Base-by-base conservation (phyloP, 164 flowering plant genomes). In the Cinnamomum chago region DNA sequence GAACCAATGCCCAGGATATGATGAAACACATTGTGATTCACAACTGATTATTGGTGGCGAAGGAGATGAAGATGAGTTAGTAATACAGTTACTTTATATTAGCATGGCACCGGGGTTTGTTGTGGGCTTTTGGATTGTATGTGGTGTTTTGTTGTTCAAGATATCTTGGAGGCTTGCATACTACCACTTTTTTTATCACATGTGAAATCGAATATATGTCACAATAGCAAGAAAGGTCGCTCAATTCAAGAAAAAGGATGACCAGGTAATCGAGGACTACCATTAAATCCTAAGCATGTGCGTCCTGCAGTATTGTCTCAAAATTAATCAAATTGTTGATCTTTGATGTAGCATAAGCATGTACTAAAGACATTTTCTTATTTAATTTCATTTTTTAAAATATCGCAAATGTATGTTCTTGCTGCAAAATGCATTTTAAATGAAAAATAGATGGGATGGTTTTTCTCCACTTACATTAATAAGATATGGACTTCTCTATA, bases 121-220 rank as follows among this genome's bases (percentile, higher is more conserved):
- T 10, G 62, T 58, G 0, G 72, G 79, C 2, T 72, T 72, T 30
- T 73, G 64, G 58, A 66, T 40, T 50, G 23, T 73, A 1, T 73
- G 62, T 13, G 64, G 67, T 15, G 2, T 22, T 62, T 52, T 77
- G 14, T 2, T 73, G 0, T 62, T 73, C 17, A 77, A 77, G 20
- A 68, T 69, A 33, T 13, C 52, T 18, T 77, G 79, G 73, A 62
- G 79, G 73, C 0, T 40, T 68, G 72, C 70, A 2, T 77, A 60
- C 70, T 77, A 60, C 35, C 13, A 11, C 11, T 73, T 73, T 11
- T 5, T 68, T 5, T 50, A 69, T 17, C 10, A 67, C 47, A 3
- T 30, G 40, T 10, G 3, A 2, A 2, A 64, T 9, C 24, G 28
- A 5, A 6, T 5, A 0, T 3, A 18, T 5, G 24, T 22, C 0